These are phyloP conservation scores for Botrytis galanthina DNA, from an alignment of 2,329 filamentous ascomycete genomes.

Conservation along the genomic window DNA sequence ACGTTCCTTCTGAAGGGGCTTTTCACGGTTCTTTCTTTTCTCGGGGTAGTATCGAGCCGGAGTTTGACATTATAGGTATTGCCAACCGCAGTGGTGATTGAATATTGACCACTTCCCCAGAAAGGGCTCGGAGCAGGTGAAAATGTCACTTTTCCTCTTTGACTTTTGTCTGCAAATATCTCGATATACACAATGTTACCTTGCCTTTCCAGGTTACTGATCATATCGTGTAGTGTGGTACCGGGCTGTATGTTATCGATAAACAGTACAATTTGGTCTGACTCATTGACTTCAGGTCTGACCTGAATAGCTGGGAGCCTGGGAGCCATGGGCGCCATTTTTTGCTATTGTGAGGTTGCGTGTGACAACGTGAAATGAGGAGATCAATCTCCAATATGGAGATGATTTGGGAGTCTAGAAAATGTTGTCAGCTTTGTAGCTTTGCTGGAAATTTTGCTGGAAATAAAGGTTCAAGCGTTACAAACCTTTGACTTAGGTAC, in stretches of 20 bases:
- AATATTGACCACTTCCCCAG: conserved; percentile 42
- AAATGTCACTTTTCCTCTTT: conserved; percentile 52
- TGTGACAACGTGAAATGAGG: neutral
- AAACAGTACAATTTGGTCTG: neutral
- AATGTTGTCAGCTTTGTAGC: neutral
- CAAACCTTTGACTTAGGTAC: neutral
- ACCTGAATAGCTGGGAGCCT: conserved; percentile 1
- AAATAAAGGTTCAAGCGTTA: neutral
- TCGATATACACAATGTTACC: conserved; percentile 52
- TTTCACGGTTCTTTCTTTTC: neutral
- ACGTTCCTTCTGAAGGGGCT: conserved; percentile 35
- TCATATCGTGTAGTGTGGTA: conserved; percentile 5
- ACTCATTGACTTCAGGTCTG: neutral
- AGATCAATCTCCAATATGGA: neutral
- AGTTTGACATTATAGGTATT: neutral
- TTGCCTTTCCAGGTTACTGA: neutral
- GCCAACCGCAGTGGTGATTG: neutral
- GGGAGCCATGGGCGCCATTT: neutral
- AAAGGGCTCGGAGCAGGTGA: conserved; percentile 55
- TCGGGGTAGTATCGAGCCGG: neutral
- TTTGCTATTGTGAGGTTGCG: neutral
- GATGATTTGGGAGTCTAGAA: neutral
- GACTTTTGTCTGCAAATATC: conserved; percentile 46
- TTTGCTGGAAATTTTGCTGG: neutral
- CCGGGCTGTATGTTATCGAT: conserved; percentile 6